phyloP scores from a whole-genome alignment of 805 yeast genomes.

The Kodamaea fukazawae region DNA sequence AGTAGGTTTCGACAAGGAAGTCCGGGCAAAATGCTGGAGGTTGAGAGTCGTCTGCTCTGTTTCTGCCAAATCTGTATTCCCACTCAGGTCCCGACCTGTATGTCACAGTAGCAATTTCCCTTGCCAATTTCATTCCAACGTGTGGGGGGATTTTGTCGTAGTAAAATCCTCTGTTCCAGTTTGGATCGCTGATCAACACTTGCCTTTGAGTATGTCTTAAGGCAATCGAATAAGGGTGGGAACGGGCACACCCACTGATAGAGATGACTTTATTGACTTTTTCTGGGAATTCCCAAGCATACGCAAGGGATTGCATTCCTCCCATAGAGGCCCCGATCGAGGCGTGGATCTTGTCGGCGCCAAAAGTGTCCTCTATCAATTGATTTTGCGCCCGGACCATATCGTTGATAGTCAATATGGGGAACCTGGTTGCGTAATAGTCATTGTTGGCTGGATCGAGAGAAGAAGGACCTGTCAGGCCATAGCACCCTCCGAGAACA shows the following conservation, averaged over 20 bases:
- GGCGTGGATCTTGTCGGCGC: constrained; percentile 65
- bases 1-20: constrained; percentile 84
- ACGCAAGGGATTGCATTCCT: constrained; percentile 96
- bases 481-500: constrained; percentile 92
- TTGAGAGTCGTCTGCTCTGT: constrained; percentile 72
- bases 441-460: constrained; percentile 63
- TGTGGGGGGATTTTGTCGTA: constrained; percentile 84
- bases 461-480: constrained; percentile 90
- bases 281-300: constrained; percentile 78
- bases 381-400: constrained; percentile 88
- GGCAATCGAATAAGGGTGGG: constrained; percentile 92
- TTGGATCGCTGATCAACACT: constrained; percentile 90
- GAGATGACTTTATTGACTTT: constrained; percentile 69
- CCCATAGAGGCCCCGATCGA: constrained; percentile 93
- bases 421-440: constrained; percentile 83
- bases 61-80: constrained; percentile 90
- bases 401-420: constrained; percentile 79
- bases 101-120: constrained; percentile 92
- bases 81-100: constrained; percentile 96
- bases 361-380: constrained; percentile 59
- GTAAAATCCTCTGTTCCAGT: constrained; percentile 89
- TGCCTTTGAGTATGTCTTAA: constrained; percentile 92
- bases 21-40: constrained; percentile 93
- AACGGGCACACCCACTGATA: constrained; percentile 90
- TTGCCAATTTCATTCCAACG: constrained; percentile 89